Conservation (phyloP, 768 basidiomycete species). For the Kwoniella pini region DNA sequence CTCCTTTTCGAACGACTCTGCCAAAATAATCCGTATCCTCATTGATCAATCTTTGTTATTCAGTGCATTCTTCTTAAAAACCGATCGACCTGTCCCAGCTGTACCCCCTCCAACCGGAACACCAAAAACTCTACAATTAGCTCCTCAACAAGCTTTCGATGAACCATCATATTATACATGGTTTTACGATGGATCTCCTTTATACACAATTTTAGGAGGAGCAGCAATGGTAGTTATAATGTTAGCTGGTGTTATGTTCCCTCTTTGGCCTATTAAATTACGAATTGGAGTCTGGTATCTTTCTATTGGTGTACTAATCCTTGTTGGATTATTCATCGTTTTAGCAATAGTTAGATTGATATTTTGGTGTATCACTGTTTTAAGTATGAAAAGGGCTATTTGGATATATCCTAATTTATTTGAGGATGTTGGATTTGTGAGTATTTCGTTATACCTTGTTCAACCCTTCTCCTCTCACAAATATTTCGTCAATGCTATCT, state of each 20-base stretch:
- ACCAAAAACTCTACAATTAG: conserved; percentile 77
- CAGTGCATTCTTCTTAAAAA: conserved; percentile 85
- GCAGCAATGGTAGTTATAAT: conserved; percentile 88
- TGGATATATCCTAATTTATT: conserved; percentile 99
- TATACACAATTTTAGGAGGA: conserved; percentile 88
- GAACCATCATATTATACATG: conserved; percentile 87
- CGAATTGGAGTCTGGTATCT: conserved; percentile 95
- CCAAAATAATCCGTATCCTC: too few relatives aligned
- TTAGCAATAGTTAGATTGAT: conserved; percentile 88
- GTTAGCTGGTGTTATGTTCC: conserved; percentile 98
- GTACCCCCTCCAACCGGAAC: conserved; percentile 47
- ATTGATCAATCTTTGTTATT: too few relatives aligned
- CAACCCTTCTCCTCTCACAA: not conserved
- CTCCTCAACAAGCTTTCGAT: conserved; percentile 70
- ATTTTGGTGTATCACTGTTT: conserved; percentile 87
- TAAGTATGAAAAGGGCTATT: conserved; percentile 84
- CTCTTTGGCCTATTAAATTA: conserved; percentile 92
- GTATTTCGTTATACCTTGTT: conserved; percentile 54
- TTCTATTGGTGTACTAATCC: conserved; percentile 78
- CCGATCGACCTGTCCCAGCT: conserved; percentile 68
- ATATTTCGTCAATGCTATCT: too few relatives aligned
- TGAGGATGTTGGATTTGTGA: conserved; percentile 96
- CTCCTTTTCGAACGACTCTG: too few relatives aligned
- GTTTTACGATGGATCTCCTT: conserved; percentile 94
- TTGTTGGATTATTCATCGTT: conserved; percentile 86